Evolutionary conservation across 768 basidiomycete species (phyloP).

Genomic region (Leccinum variicolor): DNA sequence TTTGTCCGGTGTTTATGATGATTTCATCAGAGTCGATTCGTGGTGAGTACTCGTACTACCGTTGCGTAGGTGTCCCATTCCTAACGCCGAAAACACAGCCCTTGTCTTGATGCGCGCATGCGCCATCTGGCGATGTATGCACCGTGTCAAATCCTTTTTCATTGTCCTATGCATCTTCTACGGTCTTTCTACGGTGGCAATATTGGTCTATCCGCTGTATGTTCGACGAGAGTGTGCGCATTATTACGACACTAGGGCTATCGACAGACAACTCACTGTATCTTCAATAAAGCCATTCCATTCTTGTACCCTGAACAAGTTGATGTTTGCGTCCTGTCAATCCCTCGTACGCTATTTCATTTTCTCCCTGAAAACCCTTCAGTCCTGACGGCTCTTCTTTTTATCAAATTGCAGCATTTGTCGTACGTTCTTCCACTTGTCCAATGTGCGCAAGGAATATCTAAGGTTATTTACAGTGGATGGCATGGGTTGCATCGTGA

Average conservation of each 20-base stretch:
- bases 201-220: background rate
- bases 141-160: background rate
- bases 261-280: background rate
- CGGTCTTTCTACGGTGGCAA: background rate
- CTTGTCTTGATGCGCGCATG: constrained; percentile 19
- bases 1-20: constrained; percentile 6
- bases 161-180: constrained; percentile 7
- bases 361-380: background rate
- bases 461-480: constrained; percentile 10
- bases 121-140: constrained; percentile 16
- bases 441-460: background rate
- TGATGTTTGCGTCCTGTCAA: background rate
- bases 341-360: background rate
- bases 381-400: background rate
- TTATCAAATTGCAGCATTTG: background rate
- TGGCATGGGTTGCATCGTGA: constrained; percentile 8
- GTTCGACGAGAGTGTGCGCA: background rate
- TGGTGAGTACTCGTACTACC: background rate
- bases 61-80: too few species aligned
- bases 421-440: constrained; percentile 2
- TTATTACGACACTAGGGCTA: background rate
- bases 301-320: background rate
- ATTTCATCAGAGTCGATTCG: constrained; percentile 13
- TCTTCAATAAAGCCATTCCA: background rate
- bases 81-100: constrained; percentile 5